Base-by-base conservation (phyloP, 352 stramenopile genomes). In the Pythium diclinum region DNA sequence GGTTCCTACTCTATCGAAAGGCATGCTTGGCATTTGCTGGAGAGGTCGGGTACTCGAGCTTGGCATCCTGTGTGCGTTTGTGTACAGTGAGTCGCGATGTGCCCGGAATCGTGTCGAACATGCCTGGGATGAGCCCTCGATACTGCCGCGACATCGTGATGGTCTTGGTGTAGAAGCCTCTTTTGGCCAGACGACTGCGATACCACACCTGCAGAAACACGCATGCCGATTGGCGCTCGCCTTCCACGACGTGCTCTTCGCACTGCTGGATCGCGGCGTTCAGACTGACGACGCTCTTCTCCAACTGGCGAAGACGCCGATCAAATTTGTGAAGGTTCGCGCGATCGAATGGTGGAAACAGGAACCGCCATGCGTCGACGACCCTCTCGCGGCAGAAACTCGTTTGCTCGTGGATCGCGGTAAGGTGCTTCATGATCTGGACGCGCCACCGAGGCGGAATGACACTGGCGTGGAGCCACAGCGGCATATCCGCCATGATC, bases 31-130 rank as follows among this genome's bases (percentile, higher is more conserved):
- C 65, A 10, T 14, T 36, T 6, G 44, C 28, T 6, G 46, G 21
- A 14, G 65, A 61, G 6, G 55, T 74, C 10, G 80, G 77, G 36
- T 84, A 89, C 68, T 89, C 77, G 38, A 89, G 67, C 6, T 61
- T 80, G n/a, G 67, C 58, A 1, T 59, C 32, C 30, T 76, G 53
- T 0, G 49, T 63, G 28, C 28, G 55, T 19, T 52, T 54, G 40
- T 78, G 56, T 11, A 76, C 32, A 0, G 68, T 83, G 30, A 89
- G 61, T 47, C 79, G 78, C 8, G 80, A 87, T 2, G 56, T 80
- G 0, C 69, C 78, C 0, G 60, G 46, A 16, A 85, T 87, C n/a
- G 80, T 81, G 60, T 89, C 80, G 38, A 89, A 89, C 65, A 89
- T 75, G 7, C 77, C 78, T 2, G 76, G 76, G 33, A 89, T 75